Base-by-base conservation (phyloP, 345 rosid species). In the Kandelia obovata region DNA sequence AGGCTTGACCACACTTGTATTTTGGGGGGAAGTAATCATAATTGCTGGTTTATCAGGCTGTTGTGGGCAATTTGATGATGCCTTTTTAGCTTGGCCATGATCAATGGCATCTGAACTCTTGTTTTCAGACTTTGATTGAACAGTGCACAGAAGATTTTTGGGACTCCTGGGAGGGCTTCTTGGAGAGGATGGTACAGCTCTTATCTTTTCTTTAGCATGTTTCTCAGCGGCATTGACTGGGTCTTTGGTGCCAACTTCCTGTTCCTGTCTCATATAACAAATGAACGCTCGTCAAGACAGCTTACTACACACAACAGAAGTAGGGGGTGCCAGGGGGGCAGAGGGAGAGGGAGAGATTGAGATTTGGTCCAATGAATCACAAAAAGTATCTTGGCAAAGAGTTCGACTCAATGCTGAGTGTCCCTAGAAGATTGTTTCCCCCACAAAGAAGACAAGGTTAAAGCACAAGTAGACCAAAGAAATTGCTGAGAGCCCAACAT, bases 101-200 rank as follows among this genome's bases (percentile, higher is more conserved):
- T 83, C 89, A 53, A 68, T 70, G 9, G 66, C 46, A 32, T 79
- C 71, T 65, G 73, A 71, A 39, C 73, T 67, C 82, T 69, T 88
- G 71, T 69, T 66, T 71, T 79, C 96, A 17, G 75, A 75, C 83
- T 81, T 90, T 55, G 61, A 59, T 70, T 75, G 96, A 61, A 67
- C 72, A 70, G 68, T 57, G 6, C 80, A 66, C 20, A 78, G 62
- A 17, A 67, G 58, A 82, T 73, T 74, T 56, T 65, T 47, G 0
- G 71, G 63, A 62, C 72, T 68, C 68, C 77, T 81, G 32, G 80
- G 73, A 66, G 84, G 80, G 74, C 79, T 85, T 73, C 82, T 80
- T n/a, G 87, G 81, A 71, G 93, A 86, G 58, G 89, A 74, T 51
- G 84, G 79, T 65, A 78, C 78, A 67, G 82, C 82, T 53, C 81